A percentile compares a stretch with the other conserved stretches of the same genome.
Conservation (phyloP, 2,329 filamentous ascomycete genomes). For the Aspergillus sp. region DNA sequence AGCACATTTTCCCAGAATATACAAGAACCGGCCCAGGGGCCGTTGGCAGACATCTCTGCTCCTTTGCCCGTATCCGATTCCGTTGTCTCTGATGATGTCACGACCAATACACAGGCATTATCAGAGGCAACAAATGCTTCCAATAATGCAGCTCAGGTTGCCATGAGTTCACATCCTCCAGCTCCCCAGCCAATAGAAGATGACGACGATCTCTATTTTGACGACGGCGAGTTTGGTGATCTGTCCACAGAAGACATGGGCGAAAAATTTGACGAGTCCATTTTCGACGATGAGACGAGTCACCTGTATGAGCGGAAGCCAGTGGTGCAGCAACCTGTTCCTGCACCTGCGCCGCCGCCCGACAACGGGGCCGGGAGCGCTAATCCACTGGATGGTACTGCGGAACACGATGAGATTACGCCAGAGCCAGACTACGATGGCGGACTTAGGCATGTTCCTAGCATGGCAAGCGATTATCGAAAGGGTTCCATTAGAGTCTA, state of each 20-base stretch:
- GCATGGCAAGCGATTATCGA: constrained; percentile 38
- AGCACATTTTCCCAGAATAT: constrained; percentile 16
- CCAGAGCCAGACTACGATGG: constrained; percentile 12
- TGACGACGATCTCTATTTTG: constrained; percentile 49
- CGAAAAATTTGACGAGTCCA: constrained; percentile 49
- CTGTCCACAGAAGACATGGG: constrained; percentile 34
- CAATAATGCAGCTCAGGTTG: not conserved
- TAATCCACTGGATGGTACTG: constrained; percentile 7
- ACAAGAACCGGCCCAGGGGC: not conserved
- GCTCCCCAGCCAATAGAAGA: constrained; percentile 20
- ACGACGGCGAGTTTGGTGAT: constrained; percentile 50
- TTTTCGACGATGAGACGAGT: constrained; percentile 51
- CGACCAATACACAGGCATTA: not conserved
- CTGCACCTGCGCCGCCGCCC: constrained; percentile 7
- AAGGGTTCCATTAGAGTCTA: constrained; percentile 23
- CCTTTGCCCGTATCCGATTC: not conserved
- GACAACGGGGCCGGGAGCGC: constrained; percentile 9
- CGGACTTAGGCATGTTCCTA: constrained; percentile 37
- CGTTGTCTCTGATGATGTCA: not conserved
- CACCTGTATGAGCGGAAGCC: constrained; percentile 45
- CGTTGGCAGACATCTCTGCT: not conserved
- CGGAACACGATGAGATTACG: constrained; percentile 18
- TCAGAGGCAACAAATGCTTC: not conserved
- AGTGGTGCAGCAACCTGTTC: constrained; percentile 18
- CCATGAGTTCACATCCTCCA: not conserved